Evolutionary conservation across 1,284 basidiomycete species (phyloP), one percentile per base, ranked within the genome.

Genomic region (Melanopsichium pennsylvanicum): DNA sequence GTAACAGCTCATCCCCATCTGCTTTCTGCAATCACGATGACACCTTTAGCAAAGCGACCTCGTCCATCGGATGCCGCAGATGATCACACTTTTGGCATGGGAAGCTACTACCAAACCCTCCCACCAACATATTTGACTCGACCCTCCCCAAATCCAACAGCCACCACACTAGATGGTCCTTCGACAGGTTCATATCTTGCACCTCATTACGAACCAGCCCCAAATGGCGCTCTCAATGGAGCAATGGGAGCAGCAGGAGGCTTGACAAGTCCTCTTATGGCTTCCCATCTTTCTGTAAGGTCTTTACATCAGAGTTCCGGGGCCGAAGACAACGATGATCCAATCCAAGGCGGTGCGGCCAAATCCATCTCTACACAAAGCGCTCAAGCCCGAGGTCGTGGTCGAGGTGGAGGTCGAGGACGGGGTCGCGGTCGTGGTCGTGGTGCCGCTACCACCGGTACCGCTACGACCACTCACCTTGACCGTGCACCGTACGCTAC

Each of bases 301-400:
- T 38, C 41, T 7, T 16, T 52, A 13, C 16, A 21, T 19, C 40
- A 21, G 4, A 56, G 52, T 40, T 63, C 60, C 3, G 57, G 44
- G 11, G 39, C 29, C 2, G 49, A 52, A n/a, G 60, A 63, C 34
- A 43, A 63, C 35, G 52, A 57, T 63, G 52, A 54, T 40, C 12
- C 54, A 52, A 4, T 35, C 60, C 13, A n/a, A n/a, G n/a, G n/a
- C n/a, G n/a, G n/a, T n/a, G 50, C 44, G 26, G 33, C 32, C 35
- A 31, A 43, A 6, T 52, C 48, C 9, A 57, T 44, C 3, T 36
- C 59, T 1, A n/a, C 16, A 18, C 39, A 32, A 4, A 33, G 26
- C n/a, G 32, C 45, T 7, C 35, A 39, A 1, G 52, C 29, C 11
- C 42, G 48, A 18, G 52, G 29, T 22, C 39, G 47, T 1, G 42